phyloP scores from a whole-genome alignment of 2,329 filamentous ascomycete species.

The Fusarium sp. region DNA sequence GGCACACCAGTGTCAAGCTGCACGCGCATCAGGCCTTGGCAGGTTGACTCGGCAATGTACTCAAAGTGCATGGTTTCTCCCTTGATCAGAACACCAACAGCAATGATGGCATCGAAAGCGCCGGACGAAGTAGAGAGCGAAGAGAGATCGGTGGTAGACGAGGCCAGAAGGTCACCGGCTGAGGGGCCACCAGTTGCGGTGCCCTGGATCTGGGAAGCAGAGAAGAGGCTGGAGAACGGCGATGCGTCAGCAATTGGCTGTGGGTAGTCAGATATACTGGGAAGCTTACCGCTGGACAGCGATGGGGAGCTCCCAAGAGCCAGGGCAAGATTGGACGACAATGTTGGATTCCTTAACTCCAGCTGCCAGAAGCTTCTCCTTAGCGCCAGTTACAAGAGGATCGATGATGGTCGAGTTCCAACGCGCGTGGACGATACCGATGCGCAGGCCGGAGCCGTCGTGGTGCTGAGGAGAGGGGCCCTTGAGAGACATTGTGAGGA shows the following conservation, averaged over 20 bases:
- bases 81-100: slow-evolving; percentile 96
- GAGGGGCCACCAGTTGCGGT: slow-evolving; percentile 70
- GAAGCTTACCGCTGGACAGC: slow-evolving; percentile 79
- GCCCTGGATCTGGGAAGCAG: slow-evolving; percentile 86
- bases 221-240: slow-evolving; percentile 71
- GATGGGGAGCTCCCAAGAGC: slow-evolving; percentile 93
- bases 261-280: slow-evolving; percentile 4
- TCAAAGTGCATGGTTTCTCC: slow-evolving; percentile 99
- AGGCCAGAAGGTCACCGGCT: slow-evolving; percentile 80
- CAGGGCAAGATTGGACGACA: slow-evolving; percentile 87
- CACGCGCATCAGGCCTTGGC: slow-evolving; percentile 92
- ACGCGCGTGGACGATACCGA: slow-evolving; percentile 94
- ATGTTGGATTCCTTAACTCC: slow-evolving; percentile 92
- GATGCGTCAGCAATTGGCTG: slow-evolving; percentile 26
- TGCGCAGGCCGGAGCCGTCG: slow-evolving; percentile 79
- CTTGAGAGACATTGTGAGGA: slow-evolving; percentile 57
- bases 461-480: slow-evolving; percentile 67
- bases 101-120: slow-evolving; percentile 93
- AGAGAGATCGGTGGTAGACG: slow-evolving; percentile 74
- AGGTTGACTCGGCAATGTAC: slow-evolving; percentile 93
- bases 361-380: slow-evolving; percentile 78
- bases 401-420: slow-evolving; percentile 94
- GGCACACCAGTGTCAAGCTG: slow-evolving; percentile 90
- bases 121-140: slow-evolving; percentile 58
- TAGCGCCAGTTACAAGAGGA: slow-evolving; percentile 82